Base-by-base conservation (phyloP, 2,329 filamentous ascomycete species). In the Talaromyces marneffei region DNA sequence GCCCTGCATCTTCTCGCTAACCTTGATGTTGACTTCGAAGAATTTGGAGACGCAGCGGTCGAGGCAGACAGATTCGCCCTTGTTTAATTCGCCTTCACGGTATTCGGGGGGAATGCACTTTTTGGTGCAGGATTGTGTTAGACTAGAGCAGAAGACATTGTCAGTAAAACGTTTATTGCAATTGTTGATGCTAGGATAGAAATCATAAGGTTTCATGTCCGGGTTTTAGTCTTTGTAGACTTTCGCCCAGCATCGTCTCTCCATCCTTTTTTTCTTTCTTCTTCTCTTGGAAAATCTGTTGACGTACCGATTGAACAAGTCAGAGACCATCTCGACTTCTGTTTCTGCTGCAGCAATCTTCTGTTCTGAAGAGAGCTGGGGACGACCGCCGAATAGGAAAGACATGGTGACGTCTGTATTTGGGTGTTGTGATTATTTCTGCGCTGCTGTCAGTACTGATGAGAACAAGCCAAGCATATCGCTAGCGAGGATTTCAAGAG, bases 31-130 rank as follows among this genome's bases (percentile, higher is more conserved):
- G 72, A 96, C 92, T 70, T 97, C 93, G 80, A 99, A 97, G 83
- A 97, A 99, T 82, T 99, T 99, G 74, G 90, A 85, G 62, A 95
- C 90, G 80, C 95, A 99, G 72, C 94, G 91, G 81, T 99, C 94
- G 69, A 99, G 87, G 82, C 95, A 99, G 70, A 99, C 94, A 69
- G 89, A 92, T 80, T 99, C 94, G 83, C 92, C 95, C 82, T 99
- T 99, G 86, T 97, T 96, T 72, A 99, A 87, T 70, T 99, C 93
- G 76, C 85, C 87, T 82, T 99, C 94, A 76, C 92, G 91, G 86
- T 97, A 99, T 71, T 93, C 87, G 72, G 81, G 83, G 65, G 93
- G 93, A 69, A 99, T 85, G 80, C 94, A 99, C 83, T 99, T 99
- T 75, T 89, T 87, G 68, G 90, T 87, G 85, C 94, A 99, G 65